Percentiles rank a stretch among this genome's conserved stretches.
Conservation (phyloP, 306 rosid genomes). For the Corylus avellana region DNA sequence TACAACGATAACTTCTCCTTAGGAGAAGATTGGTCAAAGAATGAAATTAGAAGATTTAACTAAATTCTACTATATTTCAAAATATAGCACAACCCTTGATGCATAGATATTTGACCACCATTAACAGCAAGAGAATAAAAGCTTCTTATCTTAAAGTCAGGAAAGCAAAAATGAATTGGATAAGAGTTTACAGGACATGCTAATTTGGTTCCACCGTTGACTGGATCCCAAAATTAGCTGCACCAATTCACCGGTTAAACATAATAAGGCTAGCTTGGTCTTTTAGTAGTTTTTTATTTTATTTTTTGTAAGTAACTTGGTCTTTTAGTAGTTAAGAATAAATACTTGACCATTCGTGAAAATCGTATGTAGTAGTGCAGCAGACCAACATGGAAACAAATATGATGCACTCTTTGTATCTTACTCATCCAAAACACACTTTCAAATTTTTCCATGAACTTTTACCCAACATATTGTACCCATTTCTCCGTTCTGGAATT, state of each 20-base stretch:
- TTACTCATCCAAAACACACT: neutral
- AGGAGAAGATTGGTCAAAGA: neutral
- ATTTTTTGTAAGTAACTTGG: no score
- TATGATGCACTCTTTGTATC: neutral
- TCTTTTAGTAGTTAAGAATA: neutral
- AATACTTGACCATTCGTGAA: neutral
- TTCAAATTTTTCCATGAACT: neutral
- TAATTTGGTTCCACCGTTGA: slow-evolving; percentile 2
- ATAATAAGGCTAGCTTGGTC: neutral
- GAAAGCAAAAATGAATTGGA: slow-evolving; percentile 6
- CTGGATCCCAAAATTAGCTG: neutral
- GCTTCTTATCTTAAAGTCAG: slow-evolving; percentile 19
- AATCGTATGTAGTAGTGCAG: neutral
- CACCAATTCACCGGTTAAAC: neutral
- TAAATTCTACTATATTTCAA: no score
- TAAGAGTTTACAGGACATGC: slow-evolving; percentile 10
- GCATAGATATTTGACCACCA: slow-evolving; percentile 8
- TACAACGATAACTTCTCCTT: neutral
- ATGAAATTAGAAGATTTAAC: no score
- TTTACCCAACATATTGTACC: neutral
- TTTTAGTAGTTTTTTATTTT: no score
- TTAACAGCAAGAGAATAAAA: slow-evolving; percentile 1
- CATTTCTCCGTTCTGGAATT: neutral
- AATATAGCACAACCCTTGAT: no score
- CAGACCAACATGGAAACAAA: neutral